Evolutionary conservation across 1,284 basidiomycete genomes (phyloP).

Genomic region (Flammula alnicola): DNA sequence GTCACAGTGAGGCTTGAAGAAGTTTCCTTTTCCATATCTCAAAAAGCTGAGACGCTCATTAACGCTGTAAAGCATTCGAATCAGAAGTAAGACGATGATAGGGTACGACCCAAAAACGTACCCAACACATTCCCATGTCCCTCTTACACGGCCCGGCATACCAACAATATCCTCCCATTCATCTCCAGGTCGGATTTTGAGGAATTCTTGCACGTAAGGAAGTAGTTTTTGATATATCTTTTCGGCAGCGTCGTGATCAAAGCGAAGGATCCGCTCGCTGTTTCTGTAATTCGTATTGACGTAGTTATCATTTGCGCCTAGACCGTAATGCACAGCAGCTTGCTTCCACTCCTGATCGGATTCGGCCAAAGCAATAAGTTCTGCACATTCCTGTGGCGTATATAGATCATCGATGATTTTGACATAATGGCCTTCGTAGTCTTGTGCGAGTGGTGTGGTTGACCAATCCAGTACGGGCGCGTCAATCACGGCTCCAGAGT

Average conservation of each 20-base stretch:
- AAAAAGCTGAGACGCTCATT: slow-evolving; percentile 43
- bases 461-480: slow-evolving; percentile 36
- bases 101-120: slow-evolving; percentile 16
- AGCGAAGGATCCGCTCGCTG: slow-evolving; percentile 39
- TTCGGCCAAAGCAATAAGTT: slow-evolving; percentile 38
- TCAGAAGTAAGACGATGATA: neutral
- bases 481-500: neutral
- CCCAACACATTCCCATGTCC: slow-evolving; percentile 36
- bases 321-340: slow-evolving; percentile 32
- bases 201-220: slow-evolving; percentile 36
- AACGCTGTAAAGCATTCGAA: slow-evolving; percentile 23
- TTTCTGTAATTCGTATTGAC: slow-evolving; percentile 37
- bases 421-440: slow-evolving; percentile 36
- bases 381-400: slow-evolving; percentile 37
- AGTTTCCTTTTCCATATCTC: slow-evolving; percentile 39
- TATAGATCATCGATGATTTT: slow-evolving; percentile 43
- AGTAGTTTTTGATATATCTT: slow-evolving; percentile 34
- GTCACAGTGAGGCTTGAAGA: slow-evolving; percentile 40
- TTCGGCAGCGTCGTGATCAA: slow-evolving; percentile 34
- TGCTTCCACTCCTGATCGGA: slow-evolving; percentile 34
- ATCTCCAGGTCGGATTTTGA: slow-evolving; percentile 30
- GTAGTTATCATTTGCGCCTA: slow-evolving; percentile 28
- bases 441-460: slow-evolving; percentile 29
- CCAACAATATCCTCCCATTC: slow-evolving; percentile 34
- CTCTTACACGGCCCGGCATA: slow-evolving; percentile 12